Conservation (phyloP, 2,329 filamentous ascomycete species). For the Aspergillus niger region DNA sequence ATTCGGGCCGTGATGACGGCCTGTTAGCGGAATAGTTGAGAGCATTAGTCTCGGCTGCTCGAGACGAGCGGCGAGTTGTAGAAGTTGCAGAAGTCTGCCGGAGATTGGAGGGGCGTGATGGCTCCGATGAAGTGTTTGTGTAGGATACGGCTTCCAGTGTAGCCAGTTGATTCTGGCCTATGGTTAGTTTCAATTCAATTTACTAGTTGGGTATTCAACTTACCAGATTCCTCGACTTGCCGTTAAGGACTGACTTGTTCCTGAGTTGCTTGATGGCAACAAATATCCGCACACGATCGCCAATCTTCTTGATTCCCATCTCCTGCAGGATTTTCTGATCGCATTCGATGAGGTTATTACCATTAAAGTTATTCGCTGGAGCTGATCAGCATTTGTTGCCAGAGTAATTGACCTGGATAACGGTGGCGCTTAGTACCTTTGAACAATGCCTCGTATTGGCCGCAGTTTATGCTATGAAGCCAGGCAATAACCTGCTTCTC, state of each 20-base stretch:
- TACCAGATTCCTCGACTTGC: slow-evolving; percentile 84
- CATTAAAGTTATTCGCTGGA: slow-evolving; percentile 87
- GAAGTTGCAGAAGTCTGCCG: slow-evolving; percentile 54
- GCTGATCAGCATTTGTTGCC: slow-evolving; percentile 25
- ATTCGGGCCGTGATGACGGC: slow-evolving; percentile 67
- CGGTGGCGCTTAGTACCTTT: slow-evolving; percentile 52
- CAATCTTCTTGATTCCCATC: slow-evolving; percentile 97
- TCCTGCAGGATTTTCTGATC: slow-evolving; percentile 96
- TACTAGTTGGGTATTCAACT: slow-evolving; percentile 31
- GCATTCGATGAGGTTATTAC: slow-evolving; percentile 93
- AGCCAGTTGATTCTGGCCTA: slow-evolving; percentile 76
- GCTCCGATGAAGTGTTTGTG: slow-evolving; percentile 62
- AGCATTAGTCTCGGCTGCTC: slow-evolving; percentile 41
- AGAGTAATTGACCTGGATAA: neutral
- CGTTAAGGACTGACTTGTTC: slow-evolving; percentile 73
- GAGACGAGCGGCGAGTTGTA: slow-evolving; percentile 64
- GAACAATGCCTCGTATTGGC: slow-evolving; percentile 90
- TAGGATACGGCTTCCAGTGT: slow-evolving; percentile 68
- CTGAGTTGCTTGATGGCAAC: slow-evolving; percentile 81
- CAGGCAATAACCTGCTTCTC: slow-evolving; percentile 91
- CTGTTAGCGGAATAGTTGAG: slow-evolving; percentile 53
- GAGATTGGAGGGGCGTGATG: slow-evolving; percentile 62
- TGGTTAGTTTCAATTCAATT: slow-evolving; percentile 18
- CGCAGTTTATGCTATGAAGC: slow-evolving; percentile 85
- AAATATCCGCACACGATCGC: slow-evolving; percentile 89